Base-by-base conservation (phyloP, 352 stramenopile genomes). In the Globisporangium nagaii region DNA sequence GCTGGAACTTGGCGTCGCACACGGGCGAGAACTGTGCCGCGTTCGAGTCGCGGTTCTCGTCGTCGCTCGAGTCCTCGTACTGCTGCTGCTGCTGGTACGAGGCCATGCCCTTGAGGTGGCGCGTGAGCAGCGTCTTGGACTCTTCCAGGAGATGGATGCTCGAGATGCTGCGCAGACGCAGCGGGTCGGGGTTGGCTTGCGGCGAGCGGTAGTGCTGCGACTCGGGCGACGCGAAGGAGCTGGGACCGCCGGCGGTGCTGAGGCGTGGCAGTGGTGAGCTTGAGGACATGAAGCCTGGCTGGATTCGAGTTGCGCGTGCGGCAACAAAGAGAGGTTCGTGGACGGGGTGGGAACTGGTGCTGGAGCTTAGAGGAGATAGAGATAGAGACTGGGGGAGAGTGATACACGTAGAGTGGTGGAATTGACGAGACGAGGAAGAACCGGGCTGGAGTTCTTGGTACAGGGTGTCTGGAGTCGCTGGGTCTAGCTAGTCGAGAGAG, bases 91-190 rank as follows among this genome's bases (percentile, higher is more conserved):
- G 49, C 34, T 60, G 44, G 35, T 53, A 53, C 17, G 52, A 61
- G 41, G 57, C 65, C 68, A 76, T 76, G 58, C 63, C 62, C 58
- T 72, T 73, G 45, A 71, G 65, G 48, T 74, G 47, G 62, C 65
- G 65, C 59, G 52, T 63, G 58, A 73, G 62, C 43, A 69, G 36
- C 27, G 53, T 73, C 65, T 71, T 73, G 55, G 54, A 62, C 49
- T 72, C 56, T n/a, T 60, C 62, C n/a, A 48, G 41, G 27, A 77
- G 48, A 43, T 77, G 61, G 53, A 77, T 74, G 43, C 62, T 74
- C 46, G 63, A 62, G 51, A 63, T 45, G 45, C 42, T 62, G 41
- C 44, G 46, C 17, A 63, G 51, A 28, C 46, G 57, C 49, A 63
- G 50, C 45, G 36, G 46, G 48, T 53, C 37, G 13, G 39, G 49